Evolutionary conservation across 371 early-diverging fungal species (phyloP).

Genomic region (Choanephora cucurbitarum): DNA sequence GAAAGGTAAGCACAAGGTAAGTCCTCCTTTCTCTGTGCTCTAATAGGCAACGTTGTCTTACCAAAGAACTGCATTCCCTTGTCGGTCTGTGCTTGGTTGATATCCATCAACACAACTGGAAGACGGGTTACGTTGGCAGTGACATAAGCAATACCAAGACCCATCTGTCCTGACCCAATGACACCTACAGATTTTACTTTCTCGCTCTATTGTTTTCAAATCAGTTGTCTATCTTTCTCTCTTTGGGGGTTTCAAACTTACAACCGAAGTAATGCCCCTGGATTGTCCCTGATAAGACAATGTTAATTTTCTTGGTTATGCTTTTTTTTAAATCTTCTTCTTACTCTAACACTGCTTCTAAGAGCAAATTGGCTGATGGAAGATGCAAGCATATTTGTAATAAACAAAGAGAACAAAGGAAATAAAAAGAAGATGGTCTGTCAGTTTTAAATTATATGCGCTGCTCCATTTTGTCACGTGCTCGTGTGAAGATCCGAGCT

Average conservation of each 20-base stretch:
- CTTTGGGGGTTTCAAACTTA: not conserved
- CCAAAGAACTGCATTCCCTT: constrained; percentile 84
- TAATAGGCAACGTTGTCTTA: too few species aligned
- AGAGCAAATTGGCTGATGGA: too few species aligned
- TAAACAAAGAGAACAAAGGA: too few species aligned
- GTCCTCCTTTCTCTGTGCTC: too few species aligned
- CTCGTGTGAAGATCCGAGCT: constrained; percentile 10
- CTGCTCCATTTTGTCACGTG: constrained; percentile 11
- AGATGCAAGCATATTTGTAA: too few species aligned
- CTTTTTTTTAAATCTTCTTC: too few species aligned
- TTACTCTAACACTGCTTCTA: too few species aligned
- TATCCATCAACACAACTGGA: constrained; percentile 82
- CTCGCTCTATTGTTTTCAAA: constrained; percentile 15
- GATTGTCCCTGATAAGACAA: constrained; percentile 9
- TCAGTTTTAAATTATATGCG: too few species aligned
- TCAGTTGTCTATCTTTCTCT: not conserved
- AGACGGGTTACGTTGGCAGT: constrained; percentile 83
- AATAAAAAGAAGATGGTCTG: too few species aligned
- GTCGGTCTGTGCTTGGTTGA: constrained; percentile 78
- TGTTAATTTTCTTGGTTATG: not conserved
- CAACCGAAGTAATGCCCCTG: constrained; percentile 9
- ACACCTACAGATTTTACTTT: constrained; percentile 69
- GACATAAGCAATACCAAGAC: constrained; percentile 96
- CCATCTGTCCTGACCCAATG: constrained; percentile 89
- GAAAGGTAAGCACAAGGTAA: too few species aligned